Evolutionary conservation across 78 protist species (phyloP), one percentile per base, ranked within the genome.

Genomic region (Guillardia theta): DNA sequence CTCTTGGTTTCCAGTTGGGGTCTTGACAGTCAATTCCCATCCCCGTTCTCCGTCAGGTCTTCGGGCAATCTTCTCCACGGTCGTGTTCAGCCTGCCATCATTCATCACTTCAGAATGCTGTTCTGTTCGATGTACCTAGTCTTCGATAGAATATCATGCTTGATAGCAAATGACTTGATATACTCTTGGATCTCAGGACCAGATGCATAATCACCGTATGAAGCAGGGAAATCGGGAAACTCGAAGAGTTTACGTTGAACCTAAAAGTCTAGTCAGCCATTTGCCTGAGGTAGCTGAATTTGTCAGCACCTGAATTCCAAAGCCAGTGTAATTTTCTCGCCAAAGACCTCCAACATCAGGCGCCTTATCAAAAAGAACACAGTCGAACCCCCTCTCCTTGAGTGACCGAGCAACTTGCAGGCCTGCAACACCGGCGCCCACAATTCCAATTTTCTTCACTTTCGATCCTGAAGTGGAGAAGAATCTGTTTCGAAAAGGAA

Each of bases 301-400:
- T n/a, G 27, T 9, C 21, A 24, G 92, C 15, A 83, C 92, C 92
- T 83, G 92, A 37, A 83, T 24, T 36, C 92, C 92, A 15, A 9
- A 83, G n/a, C 4, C 4, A 0, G 15, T 43, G 58, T 83, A 83
- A 43, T 83, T 83, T 27, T 45, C 92, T 36, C 62, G 19, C 92
- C 92, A 83, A 39, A 83, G 41, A 5, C 92, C 92, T 3, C 92
- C 92, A 22, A 70, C 83, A 18, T 70, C 83, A 24, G 83, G 83
- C 41, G 83, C 83, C 83, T 70, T 70, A 1, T 70, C 83, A 18
- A 70, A 70, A 36, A 70, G 46, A 1, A 22, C 83, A 22, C 9
- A 12, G 21, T 70, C 83, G 41, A 70, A 33, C 41, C 83, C 83
- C 27, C 83, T 36, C n/a, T 36, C 83, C 22, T 70, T 70, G 83